Evolutionary conservation across 2,329 filamentous ascomycete genomes (phyloP).

Genomic region (Alternaria metachromatica): DNA sequence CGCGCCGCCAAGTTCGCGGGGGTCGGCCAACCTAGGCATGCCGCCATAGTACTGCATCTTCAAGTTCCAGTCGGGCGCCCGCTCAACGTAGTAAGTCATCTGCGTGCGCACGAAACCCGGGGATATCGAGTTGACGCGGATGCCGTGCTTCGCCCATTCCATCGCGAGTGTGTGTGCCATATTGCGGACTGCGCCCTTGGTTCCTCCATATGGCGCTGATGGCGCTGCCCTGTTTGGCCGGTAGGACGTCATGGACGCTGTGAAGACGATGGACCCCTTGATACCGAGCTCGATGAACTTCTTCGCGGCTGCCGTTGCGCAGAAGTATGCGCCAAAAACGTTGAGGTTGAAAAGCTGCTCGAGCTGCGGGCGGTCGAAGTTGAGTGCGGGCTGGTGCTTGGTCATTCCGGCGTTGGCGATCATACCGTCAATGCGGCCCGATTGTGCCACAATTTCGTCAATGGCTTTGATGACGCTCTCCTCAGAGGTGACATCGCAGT

Average conservation of each 20-base stretch:
- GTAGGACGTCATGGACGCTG: slow-evolving; percentile 59
- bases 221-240: slow-evolving; percentile 59
- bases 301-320: slow-evolving; percentile 55
- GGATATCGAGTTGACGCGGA: slow-evolving; percentile 84
- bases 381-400: slow-evolving; percentile 59
- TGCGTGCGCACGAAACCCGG: slow-evolving; percentile 85
- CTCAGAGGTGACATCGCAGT: slow-evolving; percentile 59
- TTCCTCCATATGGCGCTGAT: slow-evolving; percentile 56
- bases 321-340: slow-evolving; percentile 56
- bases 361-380: slow-evolving; percentile 59
- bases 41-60: slow-evolving; percentile 63
- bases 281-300: slow-evolving; percentile 55
- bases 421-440: slow-evolving; percentile 59
- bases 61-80: slow-evolving; percentile 58
- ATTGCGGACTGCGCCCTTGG: slow-evolving; percentile 52
- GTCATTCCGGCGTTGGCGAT: slow-evolving; percentile 61
- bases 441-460: slow-evolving; percentile 56
- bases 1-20: slow-evolving; percentile 59
- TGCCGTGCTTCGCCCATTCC: slow-evolving; percentile 82
- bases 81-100: slow-evolving; percentile 60
- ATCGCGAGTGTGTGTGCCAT: slow-evolving; percentile 69
- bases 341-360: slow-evolving; percentile 58
- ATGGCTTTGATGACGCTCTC: slow-evolving; percentile 54
- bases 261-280: slow-evolving; percentile 59
- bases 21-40: slow-evolving; percentile 59